These are phyloP conservation scores for Pythium dissimile DNA, from an alignment of 352 stramenopile species.

Conservation along the genomic window DNA sequence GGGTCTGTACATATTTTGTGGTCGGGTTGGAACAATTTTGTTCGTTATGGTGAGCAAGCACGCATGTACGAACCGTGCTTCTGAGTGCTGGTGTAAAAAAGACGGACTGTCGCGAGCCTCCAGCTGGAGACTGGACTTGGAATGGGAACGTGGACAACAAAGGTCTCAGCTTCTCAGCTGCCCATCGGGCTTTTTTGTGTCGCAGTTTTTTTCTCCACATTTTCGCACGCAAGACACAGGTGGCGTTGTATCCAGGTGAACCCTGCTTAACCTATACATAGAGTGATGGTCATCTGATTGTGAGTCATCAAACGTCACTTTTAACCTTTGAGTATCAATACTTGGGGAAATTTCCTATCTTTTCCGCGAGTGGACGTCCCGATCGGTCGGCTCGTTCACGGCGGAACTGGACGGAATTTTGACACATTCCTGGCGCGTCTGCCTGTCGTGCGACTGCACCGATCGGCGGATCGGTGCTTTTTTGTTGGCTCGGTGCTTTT, in stretches of 20 bases:
- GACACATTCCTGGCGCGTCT: slow-evolving; percentile 2
- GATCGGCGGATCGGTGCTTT: not conserved
- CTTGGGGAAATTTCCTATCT: slow-evolving; percentile 1
- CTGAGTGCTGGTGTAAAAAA: not conserved
- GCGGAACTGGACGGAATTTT: slow-evolving; percentile 22
- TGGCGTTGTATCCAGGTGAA: slow-evolving; percentile 4
- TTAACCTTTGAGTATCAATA: slow-evolving; percentile 19
- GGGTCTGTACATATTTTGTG: not conserved
- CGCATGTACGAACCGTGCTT: not conserved
- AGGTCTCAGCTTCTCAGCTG: slow-evolving; percentile 9
- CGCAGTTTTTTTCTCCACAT: not conserved
- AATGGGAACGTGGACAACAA: not conserved
- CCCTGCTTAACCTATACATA: not conserved
- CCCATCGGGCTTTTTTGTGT: slow-evolving; percentile 19
- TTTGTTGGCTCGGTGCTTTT: not conserved
- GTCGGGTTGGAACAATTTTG: not conserved
- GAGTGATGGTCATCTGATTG: slow-evolving; percentile 17
- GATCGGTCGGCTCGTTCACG: slow-evolving; percentile 8
- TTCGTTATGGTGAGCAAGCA: not conserved
- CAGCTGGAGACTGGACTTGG: not conserved
- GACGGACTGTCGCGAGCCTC: not conserved
- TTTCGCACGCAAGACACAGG: slow-evolving; percentile 16
- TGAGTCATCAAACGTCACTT: too few relatives aligned
- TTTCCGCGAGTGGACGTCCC: slow-evolving; percentile 9
- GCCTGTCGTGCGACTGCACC: not conserved